These are phyloP conservation scores for Paramecium caudatum DNA, from an alignment of 73 alveolate species.

Conservation along the genomic window DNA sequence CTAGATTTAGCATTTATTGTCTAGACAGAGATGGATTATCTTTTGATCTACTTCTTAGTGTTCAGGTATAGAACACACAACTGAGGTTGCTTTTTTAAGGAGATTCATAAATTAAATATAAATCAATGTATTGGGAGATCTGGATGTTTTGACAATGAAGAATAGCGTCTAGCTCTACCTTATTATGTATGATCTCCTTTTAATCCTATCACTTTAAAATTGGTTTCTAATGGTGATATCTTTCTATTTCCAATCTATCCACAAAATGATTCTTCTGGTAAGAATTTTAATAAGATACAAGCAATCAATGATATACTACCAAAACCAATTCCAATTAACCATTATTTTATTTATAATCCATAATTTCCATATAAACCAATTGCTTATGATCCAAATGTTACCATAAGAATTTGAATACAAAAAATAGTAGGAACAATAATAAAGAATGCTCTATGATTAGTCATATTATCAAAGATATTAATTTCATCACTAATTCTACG, in stretches of 20 bases:
- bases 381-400: slow-evolving; percentile 71
- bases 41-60: slow-evolving; percentile 25
- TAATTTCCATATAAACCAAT: slow-evolving; percentile 49
- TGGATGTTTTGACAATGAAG: slow-evolving; percentile 24
- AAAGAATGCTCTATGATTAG: slow-evolving; percentile 54
- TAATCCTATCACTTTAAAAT: background rate
- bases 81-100: slow-evolving; percentile 29
- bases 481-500: slow-evolving; percentile 92
- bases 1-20: background rate
- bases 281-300: slow-evolving; percentile 34
- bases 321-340: slow-evolving; percentile 72
- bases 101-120: slow-evolving; percentile 23
- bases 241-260: background rate
- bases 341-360: slow-evolving; percentile 57
- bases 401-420: slow-evolving; percentile 9
- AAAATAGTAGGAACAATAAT: slow-evolving; percentile 41
- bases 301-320: slow-evolving; percentile 41
- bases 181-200: background rate
- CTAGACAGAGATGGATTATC: slow-evolving; percentile 33
- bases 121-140: background rate
- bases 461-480: slow-evolving; percentile 80
- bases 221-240: background rate
- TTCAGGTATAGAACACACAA: background rate
- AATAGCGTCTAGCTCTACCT: background rate
- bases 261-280: slow-evolving; percentile 48